Conservation (phyloP, 106 monocot species). For the Hemerocallis citrina region DNA sequence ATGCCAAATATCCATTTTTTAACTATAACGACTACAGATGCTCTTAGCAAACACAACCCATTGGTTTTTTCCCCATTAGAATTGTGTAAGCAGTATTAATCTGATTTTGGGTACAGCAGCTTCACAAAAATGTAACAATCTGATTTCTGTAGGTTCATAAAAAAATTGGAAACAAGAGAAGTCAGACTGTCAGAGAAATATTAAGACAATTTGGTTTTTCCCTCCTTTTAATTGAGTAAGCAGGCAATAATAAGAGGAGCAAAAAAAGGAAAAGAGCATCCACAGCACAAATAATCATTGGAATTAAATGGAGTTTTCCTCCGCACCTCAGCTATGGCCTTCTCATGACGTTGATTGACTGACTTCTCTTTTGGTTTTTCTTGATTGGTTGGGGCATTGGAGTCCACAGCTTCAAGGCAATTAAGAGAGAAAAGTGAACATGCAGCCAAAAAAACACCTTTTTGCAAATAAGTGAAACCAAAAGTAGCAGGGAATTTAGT, state of each 20-base stretch:
- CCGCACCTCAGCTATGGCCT: constrained; percentile 2
- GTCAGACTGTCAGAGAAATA: not conserved
- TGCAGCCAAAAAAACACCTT: too few species aligned
- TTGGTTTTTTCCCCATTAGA: too few species aligned
- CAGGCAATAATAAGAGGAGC: not conserved
- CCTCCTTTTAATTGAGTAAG: not conserved
- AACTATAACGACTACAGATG: too few species aligned
- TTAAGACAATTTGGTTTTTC: not conserved
- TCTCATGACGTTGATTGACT: not conserved
- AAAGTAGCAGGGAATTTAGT: too few species aligned
- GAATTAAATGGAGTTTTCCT: not conserved
- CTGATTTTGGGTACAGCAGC: too few species aligned
- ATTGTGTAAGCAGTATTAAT: too few species aligned
- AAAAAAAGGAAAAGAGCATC: not conserved
- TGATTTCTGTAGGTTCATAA: not conserved
- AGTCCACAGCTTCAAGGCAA: not conserved
- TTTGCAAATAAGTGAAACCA: too few species aligned
- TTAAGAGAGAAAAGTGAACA: not conserved
- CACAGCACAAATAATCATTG: not conserved
- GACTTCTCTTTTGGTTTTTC: constrained; percentile 1
- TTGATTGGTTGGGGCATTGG: not conserved
- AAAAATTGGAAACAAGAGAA: not conserved
- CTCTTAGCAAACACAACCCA: too few species aligned
- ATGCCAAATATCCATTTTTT: too few species aligned
- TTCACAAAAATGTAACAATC: too few species aligned